phyloP scores from a whole-genome alignment of 768 basidiomycete species.

The Boletus reticulatus region DNA sequence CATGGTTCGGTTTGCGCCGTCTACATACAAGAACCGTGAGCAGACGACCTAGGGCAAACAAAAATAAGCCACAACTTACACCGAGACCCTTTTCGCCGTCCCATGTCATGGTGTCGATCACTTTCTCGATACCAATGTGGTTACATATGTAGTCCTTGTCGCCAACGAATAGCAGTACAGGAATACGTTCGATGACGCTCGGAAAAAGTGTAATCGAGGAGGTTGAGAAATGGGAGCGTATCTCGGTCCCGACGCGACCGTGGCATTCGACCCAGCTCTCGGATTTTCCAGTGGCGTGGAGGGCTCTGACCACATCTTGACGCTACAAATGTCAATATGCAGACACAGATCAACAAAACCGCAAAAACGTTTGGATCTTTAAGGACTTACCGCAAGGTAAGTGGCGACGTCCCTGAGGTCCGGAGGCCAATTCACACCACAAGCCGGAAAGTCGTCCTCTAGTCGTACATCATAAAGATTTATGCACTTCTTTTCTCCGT shows the following conservation, averaged over 20 bases:
- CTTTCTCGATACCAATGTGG: slow-evolving; percentile 83
- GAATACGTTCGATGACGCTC: slow-evolving; percentile 70
- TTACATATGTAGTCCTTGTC: slow-evolving; percentile 98
- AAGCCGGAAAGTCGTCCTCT: slow-evolving; percentile 81
- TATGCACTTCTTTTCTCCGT: slow-evolving; percentile 73
- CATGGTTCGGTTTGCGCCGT: slow-evolving; percentile 69
- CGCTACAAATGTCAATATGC: slow-evolving; percentile 46
- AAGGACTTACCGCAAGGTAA: slow-evolving; percentile 72
- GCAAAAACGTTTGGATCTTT: background rate
- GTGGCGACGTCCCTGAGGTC: slow-evolving; percentile 72
- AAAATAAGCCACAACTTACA: slow-evolving; percentile 43
- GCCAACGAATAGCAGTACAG: slow-evolving; percentile 89
- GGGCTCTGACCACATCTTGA: slow-evolving; percentile 70
- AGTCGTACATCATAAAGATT: slow-evolving; percentile 95
- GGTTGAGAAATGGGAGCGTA: slow-evolving; percentile 53
- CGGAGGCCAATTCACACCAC: slow-evolving; percentile 98
- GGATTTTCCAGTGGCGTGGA: slow-evolving; percentile 78
- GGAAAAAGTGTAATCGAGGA: slow-evolving; percentile 81
- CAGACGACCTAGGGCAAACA: background rate
- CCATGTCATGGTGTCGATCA: slow-evolving; percentile 85
- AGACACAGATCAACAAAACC: background rate
- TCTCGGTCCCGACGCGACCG: slow-evolving; percentile 57
- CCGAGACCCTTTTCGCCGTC: slow-evolving; percentile 81
- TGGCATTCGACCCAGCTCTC: slow-evolving; percentile 90
- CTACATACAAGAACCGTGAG: slow-evolving; percentile 31